Conservation (phyloP, 768 basidiomycete genomes). For the Naganishia randhawae region DNA sequence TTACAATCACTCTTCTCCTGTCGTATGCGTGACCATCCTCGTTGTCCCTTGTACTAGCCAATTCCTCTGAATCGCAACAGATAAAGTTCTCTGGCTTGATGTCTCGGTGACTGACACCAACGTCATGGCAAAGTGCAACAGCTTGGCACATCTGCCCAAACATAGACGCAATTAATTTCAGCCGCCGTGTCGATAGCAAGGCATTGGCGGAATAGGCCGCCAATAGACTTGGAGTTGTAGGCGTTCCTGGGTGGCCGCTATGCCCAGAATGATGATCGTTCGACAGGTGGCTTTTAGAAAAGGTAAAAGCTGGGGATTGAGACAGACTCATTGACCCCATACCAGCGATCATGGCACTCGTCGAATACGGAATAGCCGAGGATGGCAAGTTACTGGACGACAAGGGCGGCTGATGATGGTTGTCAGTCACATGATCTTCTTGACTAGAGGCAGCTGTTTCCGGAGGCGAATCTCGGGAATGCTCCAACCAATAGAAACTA, state of each 20-base stretch:
- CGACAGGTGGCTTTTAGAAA: conserved; percentile 37
- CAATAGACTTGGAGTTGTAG: conserved; percentile 88
- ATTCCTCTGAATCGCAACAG: conserved; percentile 49
- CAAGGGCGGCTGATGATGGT: conserved; percentile 33
- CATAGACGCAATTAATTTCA: conserved; percentile 93
- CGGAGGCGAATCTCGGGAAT: conserved; percentile 66
- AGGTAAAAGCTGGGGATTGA: conserved; percentile 39
- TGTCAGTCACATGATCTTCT: conserved; percentile 13
- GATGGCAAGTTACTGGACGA: conserved; percentile 50
- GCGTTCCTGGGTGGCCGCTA: conserved; percentile 56
- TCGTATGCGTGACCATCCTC: conserved; percentile 43
- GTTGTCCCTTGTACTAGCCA: conserved; percentile 33
- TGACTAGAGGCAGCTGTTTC: conserved; percentile 31
- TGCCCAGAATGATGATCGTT: conserved; percentile 36
- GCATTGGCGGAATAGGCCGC: conserved; percentile 72
- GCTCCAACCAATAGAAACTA: conserved; percentile 90
- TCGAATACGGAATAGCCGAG: conserved; percentile 48
- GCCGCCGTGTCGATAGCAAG: conserved; percentile 77
- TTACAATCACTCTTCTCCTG: conserved; percentile 89
- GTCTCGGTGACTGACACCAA: conserved; percentile 88
- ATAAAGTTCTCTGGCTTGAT: conserved; percentile 93
- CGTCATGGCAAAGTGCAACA: conserved; percentile 86
- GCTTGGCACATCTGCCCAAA: conserved; percentile 99
- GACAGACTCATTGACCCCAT: conserved; percentile 31
- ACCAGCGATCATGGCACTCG: conserved; percentile 42